Evolutionary conservation across 108 stramenopile genomes (phyloP).

Genomic region (Stephanodiscus minutulus): DNA sequence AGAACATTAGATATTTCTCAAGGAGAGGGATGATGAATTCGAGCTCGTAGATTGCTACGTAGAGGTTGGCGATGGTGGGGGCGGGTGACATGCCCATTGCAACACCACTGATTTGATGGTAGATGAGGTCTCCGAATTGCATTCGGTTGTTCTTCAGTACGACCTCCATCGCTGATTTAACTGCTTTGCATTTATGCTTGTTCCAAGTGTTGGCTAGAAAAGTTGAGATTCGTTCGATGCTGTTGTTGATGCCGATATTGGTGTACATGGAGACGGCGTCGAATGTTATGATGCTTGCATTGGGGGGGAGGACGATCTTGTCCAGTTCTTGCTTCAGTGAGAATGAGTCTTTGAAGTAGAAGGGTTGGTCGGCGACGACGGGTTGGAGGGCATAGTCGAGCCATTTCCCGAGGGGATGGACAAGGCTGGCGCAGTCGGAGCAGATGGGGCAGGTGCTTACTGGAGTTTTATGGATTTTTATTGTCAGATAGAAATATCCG

Average conservation of each 20-base stretch:
- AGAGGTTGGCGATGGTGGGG: slow-evolving; percentile 18
- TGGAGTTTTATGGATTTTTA: slow-evolving; percentile 17
- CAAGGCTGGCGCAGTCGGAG: slow-evolving; percentile 13
- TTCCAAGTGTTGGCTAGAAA: slow-evolving; percentile 11
- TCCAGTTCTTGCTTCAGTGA: background rate
- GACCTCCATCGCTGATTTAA: background rate
- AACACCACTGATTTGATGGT: background rate
- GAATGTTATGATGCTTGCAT: slow-evolving; percentile 16
- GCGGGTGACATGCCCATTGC: slow-evolving; percentile 18
- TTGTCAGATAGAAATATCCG: slow-evolving; percentile 16
- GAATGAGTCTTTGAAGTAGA: slow-evolving; percentile 19
- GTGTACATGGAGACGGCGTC: background rate
- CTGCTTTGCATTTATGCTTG: background rate
- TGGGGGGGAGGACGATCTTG: background rate
- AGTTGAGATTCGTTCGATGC: background rate
- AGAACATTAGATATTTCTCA: too few relatives aligned
- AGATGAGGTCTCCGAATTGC: slow-evolving; percentile 10
- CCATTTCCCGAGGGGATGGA: slow-evolving; percentile 27
- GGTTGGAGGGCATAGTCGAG: slow-evolving; percentile 8
- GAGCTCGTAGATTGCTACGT: slow-evolving; percentile 7
- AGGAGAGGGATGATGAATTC: background rate
- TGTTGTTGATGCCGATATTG: background rate
- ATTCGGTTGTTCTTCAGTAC: slow-evolving; percentile 11
- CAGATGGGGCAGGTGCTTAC: slow-evolving; percentile 7
- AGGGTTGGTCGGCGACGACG: background rate